Conservation (phyloP, 2,329 filamentous ascomycete genomes). For the Mycocentrospora acerina region DNA sequence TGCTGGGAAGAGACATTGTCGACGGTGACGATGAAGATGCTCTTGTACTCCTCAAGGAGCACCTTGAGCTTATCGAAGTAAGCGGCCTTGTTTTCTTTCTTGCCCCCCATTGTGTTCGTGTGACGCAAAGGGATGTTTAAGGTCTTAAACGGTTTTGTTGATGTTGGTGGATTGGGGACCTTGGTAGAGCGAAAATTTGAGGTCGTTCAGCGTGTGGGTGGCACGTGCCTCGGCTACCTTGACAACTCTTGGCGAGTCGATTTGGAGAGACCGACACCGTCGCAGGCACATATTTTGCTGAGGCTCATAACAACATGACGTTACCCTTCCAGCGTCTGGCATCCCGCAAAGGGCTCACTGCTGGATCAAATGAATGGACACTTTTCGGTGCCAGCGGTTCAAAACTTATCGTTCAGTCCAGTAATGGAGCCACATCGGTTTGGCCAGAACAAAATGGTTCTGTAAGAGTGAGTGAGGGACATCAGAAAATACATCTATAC, state of each 20-base stretch:
- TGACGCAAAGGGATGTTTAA: slow-evolving; percentile 99
- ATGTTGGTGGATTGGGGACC: slow-evolving; percentile 24
- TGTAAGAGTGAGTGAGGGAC: slow-evolving; percentile 23
- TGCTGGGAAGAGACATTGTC: slow-evolving; percentile 99
- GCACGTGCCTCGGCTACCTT: slow-evolving; percentile 11
- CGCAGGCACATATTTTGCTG: slow-evolving; percentile 5
- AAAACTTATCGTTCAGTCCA: slow-evolving; percentile 59
- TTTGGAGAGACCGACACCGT: slow-evolving; percentile 9
- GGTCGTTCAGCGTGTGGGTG: slow-evolving; percentile 22
- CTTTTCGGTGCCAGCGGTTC: slow-evolving; percentile 75
- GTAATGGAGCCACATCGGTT: slow-evolving; percentile 30
- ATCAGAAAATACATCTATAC: not conserved
- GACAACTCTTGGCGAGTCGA: slow-evolving; percentile 15
- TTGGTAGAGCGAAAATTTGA: slow-evolving; percentile 24
- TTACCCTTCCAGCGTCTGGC: slow-evolving; percentile 46
- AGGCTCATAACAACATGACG: slow-evolving; percentile 24
- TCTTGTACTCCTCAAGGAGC: slow-evolving; percentile 94
- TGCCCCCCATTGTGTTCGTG: slow-evolving; percentile 98
- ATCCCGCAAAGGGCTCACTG: slow-evolving; percentile 17
- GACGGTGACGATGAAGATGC: slow-evolving; percentile 89
- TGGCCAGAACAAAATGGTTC: slow-evolving; percentile 28
- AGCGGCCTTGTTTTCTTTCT: slow-evolving; percentile 86
- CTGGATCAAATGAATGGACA: slow-evolving; percentile 42
- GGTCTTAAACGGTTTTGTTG: slow-evolving; percentile 58
- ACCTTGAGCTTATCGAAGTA: slow-evolving; percentile 99